Conservation (phyloP, 495 filamentous ascomycete genomes). For the Oleoguttula mirabilis region DNA sequence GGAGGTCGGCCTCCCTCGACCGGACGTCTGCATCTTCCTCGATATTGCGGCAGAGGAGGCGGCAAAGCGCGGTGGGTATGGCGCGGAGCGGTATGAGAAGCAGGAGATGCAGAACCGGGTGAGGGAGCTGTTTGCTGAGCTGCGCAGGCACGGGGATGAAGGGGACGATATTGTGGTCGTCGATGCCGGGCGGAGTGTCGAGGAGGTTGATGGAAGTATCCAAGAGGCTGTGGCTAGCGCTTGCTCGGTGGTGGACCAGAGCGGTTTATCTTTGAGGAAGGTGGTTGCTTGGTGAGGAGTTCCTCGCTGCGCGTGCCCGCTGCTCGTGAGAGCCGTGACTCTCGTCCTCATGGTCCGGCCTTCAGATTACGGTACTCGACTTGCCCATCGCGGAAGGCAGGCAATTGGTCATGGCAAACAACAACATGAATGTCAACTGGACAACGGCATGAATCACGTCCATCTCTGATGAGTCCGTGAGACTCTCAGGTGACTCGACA, state of each 20-base stretch:
- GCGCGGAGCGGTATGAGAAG: conserved; percentile 80
- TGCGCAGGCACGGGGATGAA: conserved; percentile 22
- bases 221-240: conserved; percentile 16
- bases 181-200: conserved; percentile 38
- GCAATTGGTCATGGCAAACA: too few species aligned
- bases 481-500: too few species aligned
- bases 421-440: too few species aligned
- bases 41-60: conserved; percentile 64
- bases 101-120: conserved; percentile 72
- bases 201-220: conserved; percentile 20
- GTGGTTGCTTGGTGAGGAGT: conserved; percentile 3
- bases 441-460: too few species aligned
- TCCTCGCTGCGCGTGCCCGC: background rate
- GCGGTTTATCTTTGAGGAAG: conserved; percentile 14
- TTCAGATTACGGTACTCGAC: background rate
- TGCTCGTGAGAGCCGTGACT: background rate
- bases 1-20: conserved; percentile 75
- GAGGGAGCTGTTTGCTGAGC: conserved; percentile 49
- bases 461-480: too few species aligned
- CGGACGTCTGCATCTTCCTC: conserved; percentile 80
- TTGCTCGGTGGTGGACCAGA: conserved; percentile 30
- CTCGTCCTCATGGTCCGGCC: background rate
- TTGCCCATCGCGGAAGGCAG: background rate
- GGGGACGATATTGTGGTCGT: conserved; percentile 30
- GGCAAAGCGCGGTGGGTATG: conserved; percentile 67